phyloP scores from a whole-genome alignment of 1,284 basidiomycete species.

The Ustilago trichophora region DNA sequence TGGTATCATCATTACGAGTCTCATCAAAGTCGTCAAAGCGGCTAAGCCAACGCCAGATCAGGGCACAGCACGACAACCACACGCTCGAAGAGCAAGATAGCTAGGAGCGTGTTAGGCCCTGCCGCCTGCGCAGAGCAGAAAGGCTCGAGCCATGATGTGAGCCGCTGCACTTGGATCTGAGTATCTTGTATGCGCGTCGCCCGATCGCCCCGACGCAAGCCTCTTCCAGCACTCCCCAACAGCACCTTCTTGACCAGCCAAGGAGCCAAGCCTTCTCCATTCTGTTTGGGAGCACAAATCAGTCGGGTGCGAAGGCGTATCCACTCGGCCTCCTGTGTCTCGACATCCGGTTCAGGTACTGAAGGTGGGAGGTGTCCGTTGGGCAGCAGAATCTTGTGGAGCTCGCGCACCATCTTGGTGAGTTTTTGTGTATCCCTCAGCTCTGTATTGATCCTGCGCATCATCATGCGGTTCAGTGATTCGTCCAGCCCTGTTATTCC shows the following conservation, averaged over 20 bases:
- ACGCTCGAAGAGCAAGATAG: conserved; percentile 43
- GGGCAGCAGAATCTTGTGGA: conserved; percentile 28
- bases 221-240: conserved; percentile 13
- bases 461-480: conserved; percentile 15
- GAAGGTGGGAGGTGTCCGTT: conserved; percentile 38
- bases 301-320: conserved; percentile 32
- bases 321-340: conserved; percentile 38
- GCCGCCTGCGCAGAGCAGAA: conserved; percentile 48
- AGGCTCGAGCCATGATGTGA: conserved; percentile 37
- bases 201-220: conserved; percentile 7
- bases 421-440: conserved; percentile 25
- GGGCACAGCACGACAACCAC: conserved; percentile 36
- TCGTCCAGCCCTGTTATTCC: conserved; percentile 14
- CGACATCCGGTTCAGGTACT: conserved; percentile 28
- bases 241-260: conserved; percentile 22
- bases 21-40: neutral
- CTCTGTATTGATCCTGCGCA: conserved; percentile 12
- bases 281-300: neutral
- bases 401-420: conserved; percentile 10
- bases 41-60: conserved; percentile 21
- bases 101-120: conserved; percentile 43
- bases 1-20: conserved; percentile 9
- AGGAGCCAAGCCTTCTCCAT: neutral
- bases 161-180: conserved; percentile 18
- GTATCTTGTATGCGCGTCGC: conserved; percentile 4